Evolutionary conservation across 257 asterid genomes (phyloP), one percentile per base, ranked within the genome.

Genomic region (Verbascum thapsus): DNA sequence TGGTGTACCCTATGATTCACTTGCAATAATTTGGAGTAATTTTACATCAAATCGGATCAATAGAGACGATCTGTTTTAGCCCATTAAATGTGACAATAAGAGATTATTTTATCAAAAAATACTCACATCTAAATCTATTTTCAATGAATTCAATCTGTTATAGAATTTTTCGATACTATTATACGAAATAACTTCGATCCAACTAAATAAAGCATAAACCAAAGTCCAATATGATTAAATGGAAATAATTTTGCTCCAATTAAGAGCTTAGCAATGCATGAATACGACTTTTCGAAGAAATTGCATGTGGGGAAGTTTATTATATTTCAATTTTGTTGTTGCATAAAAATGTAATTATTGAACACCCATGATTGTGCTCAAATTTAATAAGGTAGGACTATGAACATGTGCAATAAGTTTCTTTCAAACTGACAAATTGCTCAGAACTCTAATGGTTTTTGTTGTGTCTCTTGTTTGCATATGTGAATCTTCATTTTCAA

Each of bases 321-420:
- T 44, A 10, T 53, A 41, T 66, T 61, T 68, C 23, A 66, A 41
- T 53, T 16, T 63, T 23, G 61, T 50, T 63, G 66, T 37, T 12
- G 60, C 53, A 76, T 53, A 67, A 48, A 53, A 54, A 43, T 58
- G 73, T 43, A 73, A 77, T 69, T 49, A 70, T 77, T 73, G 77
- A 52, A 56, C 58, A 72, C 38, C 59, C 71, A 72, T 75, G 81
- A 72, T 69, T 72, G 72, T 65, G 76, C 76, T 63, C 60, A 57
- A 77, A 73, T 51, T 65, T 67, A 63, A 3, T 42, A 40, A 54
- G 63, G 73, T 73, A 58, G 70, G 74, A 73, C 69, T 78, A 38
- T 69, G 22, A 53, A 63, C 83, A 78, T 71, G 80, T 78, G 78
- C 83, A 70, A 58, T 30, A 74, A 58, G 81, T 74, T 71, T 73